Evolutionary conservation across 129 eudicot genomes (phyloP).

Genomic region (Kitagawia praeruptora): DNA sequence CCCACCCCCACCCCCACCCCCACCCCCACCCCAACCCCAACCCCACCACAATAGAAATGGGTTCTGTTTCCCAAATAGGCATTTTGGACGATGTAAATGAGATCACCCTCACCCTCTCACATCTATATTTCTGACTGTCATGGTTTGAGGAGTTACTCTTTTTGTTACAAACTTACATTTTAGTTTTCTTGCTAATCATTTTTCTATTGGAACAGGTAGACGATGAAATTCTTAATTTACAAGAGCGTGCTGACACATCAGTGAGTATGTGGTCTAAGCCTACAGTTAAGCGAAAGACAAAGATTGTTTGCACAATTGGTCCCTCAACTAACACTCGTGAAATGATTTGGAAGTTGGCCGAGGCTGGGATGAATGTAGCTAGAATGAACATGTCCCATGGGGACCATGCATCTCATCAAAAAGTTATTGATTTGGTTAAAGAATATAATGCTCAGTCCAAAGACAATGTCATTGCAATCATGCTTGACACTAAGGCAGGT

Average conservation of each 20-base stretch:
- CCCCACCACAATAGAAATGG: neutral
- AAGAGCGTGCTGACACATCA: slow-evolving; percentile 39
- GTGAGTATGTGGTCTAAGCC: slow-evolving; percentile 74
- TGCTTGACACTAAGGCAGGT: slow-evolving; percentile 95
- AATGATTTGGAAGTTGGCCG: slow-evolving; percentile 99
- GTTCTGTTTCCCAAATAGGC: neutral
- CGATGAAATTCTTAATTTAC: slow-evolving; percentile 38
- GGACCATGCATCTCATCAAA: slow-evolving; percentile 95
- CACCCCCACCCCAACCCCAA: neutral
- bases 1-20: neutral
- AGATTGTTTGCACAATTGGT: slow-evolving; percentile 94
- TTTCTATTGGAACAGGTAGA: slow-evolving; percentile 26
- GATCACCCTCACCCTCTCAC: too few species aligned
- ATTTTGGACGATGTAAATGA: neutral
- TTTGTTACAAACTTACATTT: neutral
- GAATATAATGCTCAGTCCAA: slow-evolving; percentile 84
- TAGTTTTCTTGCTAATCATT: neutral
- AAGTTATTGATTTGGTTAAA: slow-evolving; percentile 87
- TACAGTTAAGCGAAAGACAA: slow-evolving; percentile 80
- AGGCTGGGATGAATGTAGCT: slow-evolving; percentile 98
- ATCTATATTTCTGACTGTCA: neutral
- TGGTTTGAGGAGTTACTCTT: neutral
- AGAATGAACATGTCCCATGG: slow-evolving; percentile 97
- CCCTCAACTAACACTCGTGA: slow-evolving; percentile 93
- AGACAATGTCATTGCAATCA: slow-evolving; percentile 94